Evolutionary conservation across 2,329 filamentous ascomycete species (phyloP).

Genomic region (Aspergillus eucalypticola): DNA sequence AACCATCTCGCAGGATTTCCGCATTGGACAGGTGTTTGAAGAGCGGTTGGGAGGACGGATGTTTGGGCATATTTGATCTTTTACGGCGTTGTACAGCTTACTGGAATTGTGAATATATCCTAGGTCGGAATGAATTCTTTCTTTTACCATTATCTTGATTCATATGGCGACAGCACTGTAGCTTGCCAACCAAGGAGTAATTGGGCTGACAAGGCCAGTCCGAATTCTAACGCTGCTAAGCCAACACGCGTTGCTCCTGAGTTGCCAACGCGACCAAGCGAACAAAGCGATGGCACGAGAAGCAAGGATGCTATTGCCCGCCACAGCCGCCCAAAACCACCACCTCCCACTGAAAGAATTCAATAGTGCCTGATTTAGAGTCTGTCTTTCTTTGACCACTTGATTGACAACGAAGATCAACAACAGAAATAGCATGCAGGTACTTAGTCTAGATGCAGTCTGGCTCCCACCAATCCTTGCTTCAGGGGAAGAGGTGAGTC

Average conservation of each 20-base stretch:
- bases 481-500: background rate
- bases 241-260: background rate
- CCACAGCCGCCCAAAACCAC: background rate
- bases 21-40: conserved; percentile 6
- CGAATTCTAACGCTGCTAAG: background rate
- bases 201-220: background rate
- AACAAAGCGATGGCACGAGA: background rate
- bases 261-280: background rate
- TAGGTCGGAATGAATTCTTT: background rate
- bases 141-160: background rate
- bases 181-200: background rate
- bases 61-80: conserved; percentile 2
- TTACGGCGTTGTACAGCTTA: conserved; percentile 8
- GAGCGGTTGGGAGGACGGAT: conserved; percentile 5
- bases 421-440: background rate
- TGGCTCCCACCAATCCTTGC: background rate
- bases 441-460: background rate
- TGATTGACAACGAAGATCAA: background rate
- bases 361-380: background rate
- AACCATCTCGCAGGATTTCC: background rate
- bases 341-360: background rate
- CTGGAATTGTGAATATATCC: conserved; percentile 6
- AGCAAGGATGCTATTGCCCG: background rate
- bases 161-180: background rate
- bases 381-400: background rate